Conservation (phyloP, 257 asterid genomes). For the Solanum bulbocastanum region DNA sequence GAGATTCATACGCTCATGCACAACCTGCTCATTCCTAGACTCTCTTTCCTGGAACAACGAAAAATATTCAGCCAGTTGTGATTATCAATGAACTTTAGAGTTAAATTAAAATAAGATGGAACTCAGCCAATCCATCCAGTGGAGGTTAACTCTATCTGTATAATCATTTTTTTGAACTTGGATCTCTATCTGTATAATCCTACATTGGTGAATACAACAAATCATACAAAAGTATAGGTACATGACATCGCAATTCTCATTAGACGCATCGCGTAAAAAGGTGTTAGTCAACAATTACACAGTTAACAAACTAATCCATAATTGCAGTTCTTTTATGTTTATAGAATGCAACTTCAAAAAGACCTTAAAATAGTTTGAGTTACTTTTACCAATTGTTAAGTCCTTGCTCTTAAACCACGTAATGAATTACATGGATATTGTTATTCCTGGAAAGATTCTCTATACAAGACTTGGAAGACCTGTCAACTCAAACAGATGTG, state of each 20-base stretch:
- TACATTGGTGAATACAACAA: not conserved
- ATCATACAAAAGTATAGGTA: not conserved
- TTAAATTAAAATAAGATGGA: not conserved
- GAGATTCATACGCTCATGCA: constrained; percentile 38
- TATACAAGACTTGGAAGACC: not conserved
- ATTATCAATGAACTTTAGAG: not conserved
- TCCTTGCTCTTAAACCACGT: not conserved
- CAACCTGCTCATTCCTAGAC: constrained; percentile 28
- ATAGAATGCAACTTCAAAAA: not conserved
- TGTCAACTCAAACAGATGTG: not conserved
- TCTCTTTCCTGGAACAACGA: constrained; percentile 45
- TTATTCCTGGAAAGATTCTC: not conserved
- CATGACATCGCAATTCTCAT: not conserved
- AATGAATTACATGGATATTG: not conserved
- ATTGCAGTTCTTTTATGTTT: not conserved
- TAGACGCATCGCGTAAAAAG: not conserved
- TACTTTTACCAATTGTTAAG: not conserved
- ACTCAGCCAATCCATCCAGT: not conserved
- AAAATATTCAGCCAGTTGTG: not conserved
- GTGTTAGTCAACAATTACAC: not conserved
- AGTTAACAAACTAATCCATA: not conserved
- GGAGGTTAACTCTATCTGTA: not conserved
- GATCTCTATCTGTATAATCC: not conserved
- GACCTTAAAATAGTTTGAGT: not conserved
- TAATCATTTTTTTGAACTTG: not conserved